A percentile compares a stretch with the other conserved stretches of the same genome.
Conservation (phyloP, 176 grass and related monocot genomes). For the Zea luxurians region DNA sequence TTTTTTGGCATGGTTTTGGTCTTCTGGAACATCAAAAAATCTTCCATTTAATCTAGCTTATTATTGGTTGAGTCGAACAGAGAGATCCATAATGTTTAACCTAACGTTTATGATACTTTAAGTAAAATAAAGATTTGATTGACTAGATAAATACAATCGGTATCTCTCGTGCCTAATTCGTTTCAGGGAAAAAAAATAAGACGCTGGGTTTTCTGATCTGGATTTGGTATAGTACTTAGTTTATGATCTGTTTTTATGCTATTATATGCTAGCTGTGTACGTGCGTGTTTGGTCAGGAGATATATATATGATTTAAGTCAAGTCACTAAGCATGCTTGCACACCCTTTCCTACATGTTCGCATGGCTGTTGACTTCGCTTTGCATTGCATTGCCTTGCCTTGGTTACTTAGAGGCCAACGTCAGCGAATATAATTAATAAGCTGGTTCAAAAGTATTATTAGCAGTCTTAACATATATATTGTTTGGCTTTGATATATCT, state of each 20-base stretch:
- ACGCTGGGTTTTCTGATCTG: no score
- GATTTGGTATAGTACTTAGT: no score
- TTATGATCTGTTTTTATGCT: no score
- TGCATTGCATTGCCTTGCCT: neutral
- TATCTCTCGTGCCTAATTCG: no score
- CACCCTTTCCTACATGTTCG: neutral
- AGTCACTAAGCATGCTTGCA: slow-evolving; percentile 19
- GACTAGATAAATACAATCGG: no score
- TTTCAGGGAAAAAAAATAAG: no score
- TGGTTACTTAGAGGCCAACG: neutral
- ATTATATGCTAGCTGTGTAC: no score
- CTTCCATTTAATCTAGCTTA: neutral
- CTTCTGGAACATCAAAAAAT: neutral
- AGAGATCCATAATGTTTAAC: neutral
- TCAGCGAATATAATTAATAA: neutral
- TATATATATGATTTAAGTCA: neutral
- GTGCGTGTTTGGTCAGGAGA: no score
- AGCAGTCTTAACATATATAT: no score
- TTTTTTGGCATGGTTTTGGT: neutral
- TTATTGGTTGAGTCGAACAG: neutral
- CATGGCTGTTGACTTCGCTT: slow-evolving; percentile 9
- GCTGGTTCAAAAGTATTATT: neutral
- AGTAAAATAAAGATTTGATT: neutral
- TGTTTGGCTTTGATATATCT: no score
- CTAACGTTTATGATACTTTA: neutral